Base-by-base conservation (phyloP, 305 asterid genomes). In the Rubia peregrina region DNA sequence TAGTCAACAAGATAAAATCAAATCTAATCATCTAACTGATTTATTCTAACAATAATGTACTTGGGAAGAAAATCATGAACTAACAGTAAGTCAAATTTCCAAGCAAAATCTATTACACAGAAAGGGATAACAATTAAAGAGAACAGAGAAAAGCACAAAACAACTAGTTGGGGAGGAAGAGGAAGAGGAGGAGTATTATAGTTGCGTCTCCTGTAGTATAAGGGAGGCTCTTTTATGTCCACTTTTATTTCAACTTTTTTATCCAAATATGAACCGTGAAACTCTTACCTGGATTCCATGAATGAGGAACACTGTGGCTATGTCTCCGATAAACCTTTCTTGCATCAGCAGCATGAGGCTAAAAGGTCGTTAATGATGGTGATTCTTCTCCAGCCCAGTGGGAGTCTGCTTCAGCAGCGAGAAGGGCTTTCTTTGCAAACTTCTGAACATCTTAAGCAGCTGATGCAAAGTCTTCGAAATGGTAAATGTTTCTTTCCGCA, bases 361-460 rank as follows among this genome's bases (percentile, higher is more conserved):
- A 61, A 72, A 69, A 71, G 73, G 77, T 75, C 46, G 88, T 56
- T 83, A 71, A 78, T 71, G 72, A 84, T 46, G 75, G 84, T 57
- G 75, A 61, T 75, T 76, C 88, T 75, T 77, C 80, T 48, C 73
- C 71, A 76, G 93, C 84, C 12, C 89, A 76, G 74, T 75, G 72
- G 67, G 95, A 84, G 26, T 96, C 96, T 17, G 95, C 96, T 80
- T 86, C 92, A 41, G 97, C 98, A 30, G 97, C 98, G 8, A 88
- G 91, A 60, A 85, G 76, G n/a, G 98, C 96, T 81, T 89, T 86
- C 84, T 71, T 77, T 21, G 87, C 87, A 59, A 80, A 77, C 59
- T 88, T 90, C 13, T 96, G 94, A 71, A 97, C 98, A 63, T 84
- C 87, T 68, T 90, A 88, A 71, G 96, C 97, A 65, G 95, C 96